These are phyloP conservation scores for Ustilago cynodontis DNA, from an alignment of 1,284 basidiomycete genomes.

Conservation along the genomic window DNA sequence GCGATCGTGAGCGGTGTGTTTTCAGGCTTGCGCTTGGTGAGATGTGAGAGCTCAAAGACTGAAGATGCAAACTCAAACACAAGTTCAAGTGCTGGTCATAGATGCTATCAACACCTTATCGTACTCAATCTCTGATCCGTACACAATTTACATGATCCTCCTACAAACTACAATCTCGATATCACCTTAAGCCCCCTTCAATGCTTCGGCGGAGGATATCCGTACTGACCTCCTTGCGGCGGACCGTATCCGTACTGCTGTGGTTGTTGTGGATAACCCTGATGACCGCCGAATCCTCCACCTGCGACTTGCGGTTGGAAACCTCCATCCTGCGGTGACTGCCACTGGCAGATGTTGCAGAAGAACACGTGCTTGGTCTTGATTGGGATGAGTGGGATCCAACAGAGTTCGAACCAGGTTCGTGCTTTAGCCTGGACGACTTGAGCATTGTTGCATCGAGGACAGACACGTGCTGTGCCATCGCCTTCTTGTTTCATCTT, in stretches of 20 bases:
- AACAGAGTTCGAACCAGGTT: conserved; percentile 68
- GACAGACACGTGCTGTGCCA: conserved; percentile 63
- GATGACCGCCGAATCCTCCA: conserved; percentile 45
- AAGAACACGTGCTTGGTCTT: conserved; percentile 60
- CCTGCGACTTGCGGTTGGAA: conserved; percentile 58
- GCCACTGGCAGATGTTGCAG: conserved; percentile 69
- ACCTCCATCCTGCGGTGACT: conserved; percentile 52
- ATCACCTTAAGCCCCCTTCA: background rate
- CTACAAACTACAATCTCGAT: background rate
- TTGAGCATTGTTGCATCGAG: conserved; percentile 67
- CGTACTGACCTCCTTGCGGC: conserved; percentile 37
- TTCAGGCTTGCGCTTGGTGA: too few species aligned
- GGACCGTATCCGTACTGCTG: conserved; percentile 58
- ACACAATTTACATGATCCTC: background rate
- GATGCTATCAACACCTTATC: background rate
- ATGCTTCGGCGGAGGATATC: conserved; percentile 57
- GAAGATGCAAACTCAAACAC: too few species aligned
- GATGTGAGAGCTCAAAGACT: too few species aligned
- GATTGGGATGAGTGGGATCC: conserved; percentile 66
- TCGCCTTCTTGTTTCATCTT: conserved; percentile 68
- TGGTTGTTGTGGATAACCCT: conserved; percentile 32
- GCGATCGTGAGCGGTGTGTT: background rate
- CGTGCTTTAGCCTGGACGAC: conserved; percentile 64
- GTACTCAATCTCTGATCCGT: background rate
- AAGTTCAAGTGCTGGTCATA: background rate